Evolutionary conservation across 2,329 filamentous ascomycete species (phyloP), one percentile per base, ranked within the genome.

Genomic region (Penicillium glabrum): DNA sequence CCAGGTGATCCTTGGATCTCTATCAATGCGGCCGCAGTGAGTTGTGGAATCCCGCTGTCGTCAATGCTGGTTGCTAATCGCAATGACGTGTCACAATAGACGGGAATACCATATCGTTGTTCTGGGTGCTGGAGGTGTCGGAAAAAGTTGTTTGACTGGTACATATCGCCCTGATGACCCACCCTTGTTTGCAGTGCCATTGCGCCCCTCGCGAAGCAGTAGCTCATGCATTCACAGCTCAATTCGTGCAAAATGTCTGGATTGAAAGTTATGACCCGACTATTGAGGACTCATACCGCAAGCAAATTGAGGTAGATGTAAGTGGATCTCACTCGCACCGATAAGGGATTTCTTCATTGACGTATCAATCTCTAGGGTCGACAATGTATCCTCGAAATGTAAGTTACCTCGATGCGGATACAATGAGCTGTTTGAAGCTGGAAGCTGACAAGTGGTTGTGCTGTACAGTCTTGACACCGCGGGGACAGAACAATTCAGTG

Each of bases 241-340:
- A 96, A 81, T 96, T 96, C 69, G 91, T 96, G 51, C 91, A 95
- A 75, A 93, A 95, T 78, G 89, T 96, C 67, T 96, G 91, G 90
- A 93, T 96, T 72, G 91, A 96, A 75, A 90, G 88, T 73, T 93
- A 93, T 73, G 90, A 93, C 77, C 90, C 90, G 44, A 93, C 90
- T 61, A 93, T 93, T 74, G 90, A 93, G 76, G 90, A 93, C 75
- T 93, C 90, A 58, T 93, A 93, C 74, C 85, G 90, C 67, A 93
- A 93, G 79, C 89, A 93, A 75, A 89, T 93, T 59, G 90, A 92
- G 66, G 90, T 96, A 61, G 91, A 96, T 82, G 91, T 95, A 79
- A 82, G 90, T 84, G 23, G 13, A 24, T 23, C 21, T 31, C 3
- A 11, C n/a, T 8, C 16, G 19, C 33, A 21, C 29, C 19, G 11